Percentiles rank a stretch among this genome's conserved stretches.
Conservation (phyloP, 2,329 filamentous ascomycete species). For the Paraphoma sp. region DNA sequence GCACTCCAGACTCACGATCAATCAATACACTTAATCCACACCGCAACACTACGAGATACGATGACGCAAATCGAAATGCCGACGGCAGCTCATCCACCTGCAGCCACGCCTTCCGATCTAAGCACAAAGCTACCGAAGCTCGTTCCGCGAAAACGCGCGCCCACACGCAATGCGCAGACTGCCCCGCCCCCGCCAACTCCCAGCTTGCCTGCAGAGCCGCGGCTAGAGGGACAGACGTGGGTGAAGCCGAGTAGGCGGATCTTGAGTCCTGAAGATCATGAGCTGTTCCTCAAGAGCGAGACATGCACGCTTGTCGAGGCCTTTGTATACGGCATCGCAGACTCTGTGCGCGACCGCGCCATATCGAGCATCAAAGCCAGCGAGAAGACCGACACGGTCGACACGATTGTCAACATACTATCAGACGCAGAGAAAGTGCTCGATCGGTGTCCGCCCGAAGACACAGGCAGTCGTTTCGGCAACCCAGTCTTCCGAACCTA, state of each 20-base stretch:
- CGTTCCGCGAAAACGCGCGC: conserved; percentile 40
- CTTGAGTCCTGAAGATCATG: conserved; percentile 79
- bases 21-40: background rate
- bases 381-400: conserved; percentile 67
- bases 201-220: conserved; percentile 70
- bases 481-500: conserved; percentile 90
- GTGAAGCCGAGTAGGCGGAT: conserved; percentile 77
- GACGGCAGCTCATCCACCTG: background rate
- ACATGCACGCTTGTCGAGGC: conserved; percentile 78
- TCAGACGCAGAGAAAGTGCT: conserved; percentile 72
- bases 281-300: conserved; percentile 78
- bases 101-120: conserved; percentile 24
- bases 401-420: conserved; percentile 72
- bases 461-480: conserved; percentile 91
- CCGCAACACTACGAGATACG: conserved; percentile 1
- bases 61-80: conserved; percentile 25
- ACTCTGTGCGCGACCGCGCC: conserved; percentile 75
- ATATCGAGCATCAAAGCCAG: conserved; percentile 66
- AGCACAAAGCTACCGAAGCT: conserved; percentile 44
- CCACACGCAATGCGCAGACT: conserved; percentile 29
- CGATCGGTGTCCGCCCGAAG: conserved; percentile 75
- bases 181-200: conserved; percentile 77
- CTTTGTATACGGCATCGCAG: conserved; percentile 86
- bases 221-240: conserved; percentile 67
- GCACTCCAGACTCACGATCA: background rate